Evolutionary conservation across 768 basidiomycete species (phyloP).

Genomic region (Calocybe cyanea): DNA sequence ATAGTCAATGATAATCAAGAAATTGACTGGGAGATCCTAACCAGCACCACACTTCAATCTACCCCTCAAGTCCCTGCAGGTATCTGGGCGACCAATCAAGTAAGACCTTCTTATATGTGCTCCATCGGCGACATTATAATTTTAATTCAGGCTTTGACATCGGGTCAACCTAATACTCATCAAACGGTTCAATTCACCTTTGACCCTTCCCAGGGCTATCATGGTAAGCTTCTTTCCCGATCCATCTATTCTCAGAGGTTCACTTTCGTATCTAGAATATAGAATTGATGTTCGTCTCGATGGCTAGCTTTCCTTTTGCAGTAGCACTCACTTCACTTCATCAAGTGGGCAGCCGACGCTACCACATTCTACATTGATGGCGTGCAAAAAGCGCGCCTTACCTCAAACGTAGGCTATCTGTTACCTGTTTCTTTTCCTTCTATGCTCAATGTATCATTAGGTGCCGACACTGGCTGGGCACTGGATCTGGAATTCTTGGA

Average conservation of each 20-base stretch:
- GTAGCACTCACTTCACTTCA: neutral
- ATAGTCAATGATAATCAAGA: slow-evolving; percentile 29
- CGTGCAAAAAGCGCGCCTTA: slow-evolving; percentile 24
- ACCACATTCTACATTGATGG: slow-evolving; percentile 34
- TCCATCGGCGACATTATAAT: neutral
- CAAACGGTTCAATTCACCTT: slow-evolving; percentile 27
- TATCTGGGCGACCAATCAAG: slow-evolving; percentile 35
- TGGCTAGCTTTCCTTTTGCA: neutral
- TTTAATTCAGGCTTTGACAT: slow-evolving; percentile 16
- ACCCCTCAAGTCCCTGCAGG: slow-evolving; percentile 27
- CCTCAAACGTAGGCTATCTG: slow-evolving; percentile 21
- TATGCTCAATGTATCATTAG: slow-evolving; percentile 12
- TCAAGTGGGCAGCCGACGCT: slow-evolving; percentile 26
- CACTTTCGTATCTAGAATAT: slow-evolving; percentile 22
- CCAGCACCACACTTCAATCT: slow-evolving; percentile 25
- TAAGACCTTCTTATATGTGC: slow-evolving; percentile 4
- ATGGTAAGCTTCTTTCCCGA: slow-evolving; percentile 21
- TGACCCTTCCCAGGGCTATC: slow-evolving; percentile 28
- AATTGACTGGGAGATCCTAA: slow-evolving; percentile 32
- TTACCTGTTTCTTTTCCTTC: neutral
- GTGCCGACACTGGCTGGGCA: slow-evolving; percentile 25
- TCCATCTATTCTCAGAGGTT: neutral
- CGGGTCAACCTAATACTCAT: slow-evolving; percentile 16
- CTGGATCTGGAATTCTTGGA: slow-evolving; percentile 35
- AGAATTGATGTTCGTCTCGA: slow-evolving; percentile 27